Evolutionary conservation across 495 filamentous ascomycete species (phyloP), one percentile per base, ranked within the genome.

Genomic region (Penicillium verhagenii): DNA sequence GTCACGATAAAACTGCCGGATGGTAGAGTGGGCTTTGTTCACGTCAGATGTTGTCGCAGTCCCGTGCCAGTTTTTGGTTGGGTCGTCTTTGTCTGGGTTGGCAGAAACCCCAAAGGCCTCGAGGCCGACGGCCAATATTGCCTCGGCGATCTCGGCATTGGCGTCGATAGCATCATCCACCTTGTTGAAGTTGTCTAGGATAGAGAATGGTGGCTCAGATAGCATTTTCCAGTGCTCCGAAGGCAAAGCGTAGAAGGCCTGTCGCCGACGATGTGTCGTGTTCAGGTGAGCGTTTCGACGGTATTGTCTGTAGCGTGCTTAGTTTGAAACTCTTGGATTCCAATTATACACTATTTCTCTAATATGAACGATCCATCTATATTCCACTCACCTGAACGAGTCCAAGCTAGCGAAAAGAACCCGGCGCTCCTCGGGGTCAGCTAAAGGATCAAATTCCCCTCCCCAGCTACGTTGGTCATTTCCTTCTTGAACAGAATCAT

Each of bases 1-100:
- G 68, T 99, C 94, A 6, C 94, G 89, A 65, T 91, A 97, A 63
- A 99, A 89, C 65, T 99, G 94, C 19, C 91, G 80, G 46, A 99
- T 77, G 6, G 91, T 96, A 47, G 89, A 93, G 56, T 88, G 81
- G 16, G 92, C 94, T 70, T 97, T 99, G 61, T 94, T 91, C 44
- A 95, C 61, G 66, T 97, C 92, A 3, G 73, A 72, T 19, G 79
- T 62, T 19, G 82, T 92, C 5, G 91, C 83, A 29, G 76, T 72
- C 11, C 80, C 83, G 47, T 78, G 74, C 87, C 90, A 92, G 33
- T 82, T 76, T 21, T 75, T 63, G 3, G 67, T 64, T 16, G 68
- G 58, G 31, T 76, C 69, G 7, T 52, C 50, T 16, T 66, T 49
- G 28, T 72, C 53, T 6, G 76, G 65, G 18, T 69, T 50, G 33